A percentile compares a stretch with the other conserved stretches of the same genome.
Evolutionary conservation across 2,329 filamentous ascomycete species (phyloP).

Genomic region (Stagonosporopsis chrysanthemi): DNA sequence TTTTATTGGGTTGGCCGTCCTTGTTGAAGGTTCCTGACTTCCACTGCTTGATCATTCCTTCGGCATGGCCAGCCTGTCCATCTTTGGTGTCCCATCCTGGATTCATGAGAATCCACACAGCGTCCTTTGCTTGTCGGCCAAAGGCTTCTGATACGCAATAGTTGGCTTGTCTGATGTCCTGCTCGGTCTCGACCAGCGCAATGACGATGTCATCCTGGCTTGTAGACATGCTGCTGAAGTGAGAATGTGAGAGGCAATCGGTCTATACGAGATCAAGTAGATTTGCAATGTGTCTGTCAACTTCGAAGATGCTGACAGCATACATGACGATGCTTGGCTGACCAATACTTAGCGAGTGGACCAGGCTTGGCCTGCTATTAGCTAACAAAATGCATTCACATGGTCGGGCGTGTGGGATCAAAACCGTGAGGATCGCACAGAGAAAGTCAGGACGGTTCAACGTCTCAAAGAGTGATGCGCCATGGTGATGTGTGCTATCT

Average conservation of each 20-base stretch:
- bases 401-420: not conserved
- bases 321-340: slow-evolving; percentile 6
- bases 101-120: slow-evolving; percentile 61
- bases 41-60: slow-evolving; percentile 55
- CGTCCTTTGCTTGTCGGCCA: slow-evolving; percentile 60
- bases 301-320: not conserved
- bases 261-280: not conserved
- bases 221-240: slow-evolving; percentile 21
- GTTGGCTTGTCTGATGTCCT: slow-evolving; percentile 40
- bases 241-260: not conserved
- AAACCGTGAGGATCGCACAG: not conserved
- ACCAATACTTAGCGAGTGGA: slow-evolving; percentile 12
- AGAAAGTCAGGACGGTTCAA: not conserved
- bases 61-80: slow-evolving; percentile 50
- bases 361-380: slow-evolving; percentile 10
- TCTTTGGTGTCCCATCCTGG: slow-evolving; percentile 63
- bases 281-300: not conserved
- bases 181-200: slow-evolving; percentile 29
- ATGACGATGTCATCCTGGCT: slow-evolving; percentile 24
- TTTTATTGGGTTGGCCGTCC: slow-evolving; percentile 57
- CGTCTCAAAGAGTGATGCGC: not conserved
- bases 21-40: slow-evolving; percentile 50
- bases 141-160: slow-evolving; percentile 54
- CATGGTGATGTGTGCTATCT: not conserved
- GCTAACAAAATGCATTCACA: slow-evolving; percentile 5